A percentile compares a stretch with the other conserved stretches of the same genome.
Conservation (phyloP, 192 early-diverging fungal species). For the Mortierella hygrophila region DNA sequence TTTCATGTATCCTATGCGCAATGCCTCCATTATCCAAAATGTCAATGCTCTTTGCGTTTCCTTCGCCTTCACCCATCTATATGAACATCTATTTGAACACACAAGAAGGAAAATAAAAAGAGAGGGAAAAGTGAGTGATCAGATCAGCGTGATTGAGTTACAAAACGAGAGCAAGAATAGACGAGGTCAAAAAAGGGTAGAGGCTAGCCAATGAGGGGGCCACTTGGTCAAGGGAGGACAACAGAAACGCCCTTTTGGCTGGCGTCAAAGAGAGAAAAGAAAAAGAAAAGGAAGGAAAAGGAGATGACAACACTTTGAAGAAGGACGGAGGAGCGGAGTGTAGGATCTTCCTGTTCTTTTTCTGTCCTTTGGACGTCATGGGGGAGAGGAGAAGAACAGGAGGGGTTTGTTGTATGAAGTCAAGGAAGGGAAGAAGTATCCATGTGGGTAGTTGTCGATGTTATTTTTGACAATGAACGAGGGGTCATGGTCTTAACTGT, state of each 20-base stretch:
- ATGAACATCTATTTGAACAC: no score
- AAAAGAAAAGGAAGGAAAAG: not conserved
- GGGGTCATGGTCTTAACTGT: no score
- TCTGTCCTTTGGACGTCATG: not conserved
- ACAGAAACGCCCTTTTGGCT: not conserved
- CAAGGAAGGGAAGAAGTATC: not conserved
- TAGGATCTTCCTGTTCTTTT: constrained; percentile 4
- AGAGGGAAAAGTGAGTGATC: not conserved
- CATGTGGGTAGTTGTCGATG: not conserved
- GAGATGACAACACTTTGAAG: not conserved
- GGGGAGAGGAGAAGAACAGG: not conserved
- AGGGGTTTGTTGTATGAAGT: not conserved
- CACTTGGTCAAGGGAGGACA: no score
- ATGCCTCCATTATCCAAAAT: not conserved
- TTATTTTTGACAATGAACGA: not conserved
- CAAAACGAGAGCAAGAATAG: not conserved
- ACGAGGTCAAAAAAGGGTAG: not conserved
- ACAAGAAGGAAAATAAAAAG: not conserved
- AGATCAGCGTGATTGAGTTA: not conserved
- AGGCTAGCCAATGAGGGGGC: not conserved
- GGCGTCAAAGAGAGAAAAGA: not conserved
- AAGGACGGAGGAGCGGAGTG: constrained; percentile 1
- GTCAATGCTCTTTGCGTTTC: no score
- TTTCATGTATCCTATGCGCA: not conserved
- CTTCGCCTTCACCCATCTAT: not conserved